phyloP scores from a whole-genome alignment of 768 basidiomycete genomes.

The Megacollybia marginata region DNA sequence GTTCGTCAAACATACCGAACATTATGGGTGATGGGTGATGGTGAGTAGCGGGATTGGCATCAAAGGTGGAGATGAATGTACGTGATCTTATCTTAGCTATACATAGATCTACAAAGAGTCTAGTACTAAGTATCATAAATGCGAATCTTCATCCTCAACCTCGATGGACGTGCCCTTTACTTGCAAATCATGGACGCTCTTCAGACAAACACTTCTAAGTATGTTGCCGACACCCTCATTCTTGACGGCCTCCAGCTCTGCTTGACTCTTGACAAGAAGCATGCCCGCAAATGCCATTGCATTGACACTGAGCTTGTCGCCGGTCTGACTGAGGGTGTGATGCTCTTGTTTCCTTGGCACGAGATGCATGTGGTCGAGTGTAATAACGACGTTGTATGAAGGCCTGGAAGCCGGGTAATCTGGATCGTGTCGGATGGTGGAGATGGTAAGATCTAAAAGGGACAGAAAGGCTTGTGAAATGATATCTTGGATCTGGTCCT shows the following conservation, averaged over 20 bases:
- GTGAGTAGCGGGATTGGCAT: neutral
- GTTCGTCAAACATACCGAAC: too few relatives aligned
- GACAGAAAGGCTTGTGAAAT: slow-evolving; percentile 59
- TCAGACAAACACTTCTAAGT: slow-evolving; percentile 53
- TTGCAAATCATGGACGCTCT: slow-evolving; percentile 63
- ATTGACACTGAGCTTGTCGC: slow-evolving; percentile 67
- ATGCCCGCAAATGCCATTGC: slow-evolving; percentile 87
- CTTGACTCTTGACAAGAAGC: slow-evolving; percentile 79
- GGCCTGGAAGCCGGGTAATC: slow-evolving; percentile 56
- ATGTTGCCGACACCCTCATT: slow-evolving; percentile 57
- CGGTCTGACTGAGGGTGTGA: slow-evolving; percentile 44
- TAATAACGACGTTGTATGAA: slow-evolving; percentile 81
- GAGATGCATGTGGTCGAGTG: slow-evolving; percentile 77
- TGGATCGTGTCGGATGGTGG: slow-evolving; percentile 61
- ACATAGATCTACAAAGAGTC: too few relatives aligned
- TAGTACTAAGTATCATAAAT: too few relatives aligned
- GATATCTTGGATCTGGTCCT: slow-evolving; percentile 38
- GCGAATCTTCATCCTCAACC: slow-evolving; percentile 12
- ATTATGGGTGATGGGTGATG: too few relatives aligned
- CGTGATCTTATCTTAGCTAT: too few relatives aligned
- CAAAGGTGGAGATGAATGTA: neutral
- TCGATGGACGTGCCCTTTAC: slow-evolving; percentile 40
- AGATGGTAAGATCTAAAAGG: slow-evolving; percentile 72
- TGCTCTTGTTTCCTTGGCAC: slow-evolving; percentile 70
- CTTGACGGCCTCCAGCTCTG: slow-evolving; percentile 65